Conservation (phyloP, 169 alveolate species). For the Perkinsus olseni region DNA sequence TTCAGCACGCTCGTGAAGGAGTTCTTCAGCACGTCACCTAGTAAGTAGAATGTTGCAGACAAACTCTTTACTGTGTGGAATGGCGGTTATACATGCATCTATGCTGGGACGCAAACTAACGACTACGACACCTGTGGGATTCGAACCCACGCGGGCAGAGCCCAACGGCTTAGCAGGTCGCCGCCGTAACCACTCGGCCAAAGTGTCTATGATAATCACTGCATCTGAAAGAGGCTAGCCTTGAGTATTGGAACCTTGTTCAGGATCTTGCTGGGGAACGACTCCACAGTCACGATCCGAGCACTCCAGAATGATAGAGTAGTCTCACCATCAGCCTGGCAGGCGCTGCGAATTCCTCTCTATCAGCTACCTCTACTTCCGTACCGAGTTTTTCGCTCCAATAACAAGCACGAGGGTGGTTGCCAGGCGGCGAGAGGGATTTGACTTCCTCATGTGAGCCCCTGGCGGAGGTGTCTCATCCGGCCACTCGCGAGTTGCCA, state of each 20-base stretch:
- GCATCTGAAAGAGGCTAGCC: too few species aligned
- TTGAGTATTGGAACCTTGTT: not conserved
- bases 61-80: too few species aligned
- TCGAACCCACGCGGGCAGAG: not conserved
- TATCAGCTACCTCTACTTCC: not conserved
- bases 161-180: constrained; percentile 4
- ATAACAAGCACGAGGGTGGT: not conserved
- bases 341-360: not conserved
- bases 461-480: not conserved
- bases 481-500: not conserved
- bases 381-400: not conserved
- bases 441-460: not conserved
- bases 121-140: not conserved
- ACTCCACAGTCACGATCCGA: not conserved
- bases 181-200: constrained; percentile 2
- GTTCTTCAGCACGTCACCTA: not conserved
- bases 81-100: too few species aligned
- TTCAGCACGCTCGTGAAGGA: not conserved
- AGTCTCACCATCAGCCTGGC: not conserved
- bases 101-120: too few species aligned
- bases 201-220: not conserved
- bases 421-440: not conserved
- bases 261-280: not conserved
- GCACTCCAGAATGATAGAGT: not conserved
- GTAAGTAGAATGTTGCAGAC: not conserved